Base-by-base conservation (phyloP, 2,329 filamentous ascomycete genomes). In the Talaromyces pinophilus region DNA sequence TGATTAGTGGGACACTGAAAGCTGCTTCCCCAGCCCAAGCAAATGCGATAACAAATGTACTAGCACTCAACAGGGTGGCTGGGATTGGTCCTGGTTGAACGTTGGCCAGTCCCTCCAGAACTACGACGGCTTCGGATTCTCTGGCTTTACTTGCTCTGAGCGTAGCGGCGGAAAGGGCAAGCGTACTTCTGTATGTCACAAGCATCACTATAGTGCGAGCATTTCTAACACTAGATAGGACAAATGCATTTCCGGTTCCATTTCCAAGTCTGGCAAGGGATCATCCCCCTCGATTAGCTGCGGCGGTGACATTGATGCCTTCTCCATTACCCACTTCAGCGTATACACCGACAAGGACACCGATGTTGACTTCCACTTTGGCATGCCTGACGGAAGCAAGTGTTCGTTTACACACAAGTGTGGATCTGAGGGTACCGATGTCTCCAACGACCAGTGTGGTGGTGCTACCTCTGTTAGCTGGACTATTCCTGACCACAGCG, bases 391-490 rank as follows among this genome's bases (percentile, higher is more conserved):
- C 77, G 91, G 91, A 72, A 89, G 87, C 15, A 86, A 79, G 67
- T 98, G 94, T 88, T 94, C 91, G 82, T 90, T 96, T 73, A 88
- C 87, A 69, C 82, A 86, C 70, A 75, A 83, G 62, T 96, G 92
- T 86, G 86, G 84, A 70, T 82, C 84, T 64, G 82, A 84, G 17
- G 92, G 92, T 73, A 89, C 87, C 67, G 86, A 85, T 57, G 84
- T 97, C 73, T 81, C 87, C 80, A 97, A 97, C 86, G 87, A 83
- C 68, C 92, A 97, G 85, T 98, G 94, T 78, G 94, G 93, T 86
- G 93, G 93, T 79, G 93, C 94, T 70, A 92, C 86, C 76, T 88
- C 87, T 66, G 92, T 97, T 68, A 88, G 86, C 64, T 88, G 97
- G 76, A 81, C 84, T 70, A 79, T 86, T 67, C 87, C 89, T 75